phyloP scores from a whole-genome alignment of 1,284 basidiomycete species.

The Pterulicium gracile region DNA sequence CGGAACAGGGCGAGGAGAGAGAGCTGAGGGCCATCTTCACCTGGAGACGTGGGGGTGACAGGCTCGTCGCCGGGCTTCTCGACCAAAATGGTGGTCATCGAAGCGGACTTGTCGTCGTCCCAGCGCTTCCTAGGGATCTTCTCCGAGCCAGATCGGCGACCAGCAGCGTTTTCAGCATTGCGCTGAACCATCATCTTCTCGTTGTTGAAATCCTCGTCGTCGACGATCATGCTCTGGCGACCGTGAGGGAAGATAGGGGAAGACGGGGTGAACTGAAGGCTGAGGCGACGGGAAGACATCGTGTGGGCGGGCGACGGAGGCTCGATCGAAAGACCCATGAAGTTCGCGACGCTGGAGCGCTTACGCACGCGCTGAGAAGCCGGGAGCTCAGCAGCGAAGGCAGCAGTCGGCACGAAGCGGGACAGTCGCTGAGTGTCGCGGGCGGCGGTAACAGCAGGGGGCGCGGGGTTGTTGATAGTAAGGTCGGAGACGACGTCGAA shows the following conservation, averaged over 20 bases:
- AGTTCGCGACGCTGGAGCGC: constrained; percentile 25
- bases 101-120: constrained; percentile 19
- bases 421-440: constrained; percentile 20
- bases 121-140: constrained; percentile 16
- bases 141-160: constrained; percentile 15
- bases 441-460: constrained; percentile 12
- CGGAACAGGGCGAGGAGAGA: constrained; percentile 41
- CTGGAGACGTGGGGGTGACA: constrained; percentile 10
- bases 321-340: constrained; percentile 18
- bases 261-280: constrained; percentile 54
- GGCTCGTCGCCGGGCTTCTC: constrained; percentile 13
- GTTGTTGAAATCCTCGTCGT: constrained; percentile 28
- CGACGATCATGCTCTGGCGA: constrained; percentile 13
- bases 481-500: constrained; percentile 63
- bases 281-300: constrained; percentile 28
- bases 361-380: constrained; percentile 15
- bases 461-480: constrained; percentile 21
- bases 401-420: constrained; percentile 25
- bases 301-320: constrained; percentile 17
- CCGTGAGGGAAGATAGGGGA: constrained; percentile 29
- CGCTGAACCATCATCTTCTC: constrained; percentile 32
- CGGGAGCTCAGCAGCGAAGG: constrained; percentile 16
- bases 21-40: constrained; percentile 12
- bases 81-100: constrained; percentile 22
- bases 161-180: constrained; percentile 22